Base-by-base conservation (phyloP, 1,284 basidiomycete species). In the Gomphus bonarii region DNA sequence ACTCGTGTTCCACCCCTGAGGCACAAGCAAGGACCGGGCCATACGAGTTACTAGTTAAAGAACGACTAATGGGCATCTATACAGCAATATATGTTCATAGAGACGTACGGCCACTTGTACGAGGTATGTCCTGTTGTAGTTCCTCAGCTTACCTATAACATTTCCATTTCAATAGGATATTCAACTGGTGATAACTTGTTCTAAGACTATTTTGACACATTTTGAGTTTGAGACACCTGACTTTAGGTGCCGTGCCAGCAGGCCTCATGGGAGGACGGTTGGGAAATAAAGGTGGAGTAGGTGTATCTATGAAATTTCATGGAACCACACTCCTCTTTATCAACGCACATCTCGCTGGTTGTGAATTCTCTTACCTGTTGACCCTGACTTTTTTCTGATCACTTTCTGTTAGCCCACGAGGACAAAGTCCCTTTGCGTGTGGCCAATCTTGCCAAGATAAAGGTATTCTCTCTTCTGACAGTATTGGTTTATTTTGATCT, bases 1-100 rank as follows among this genome's bases (percentile, higher is more conserved):
- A 63, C 65, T 28, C 63, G 63, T 53, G 66, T 65, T 1, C 74
- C 70, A 73, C 68, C 36, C 69, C 70, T 2, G 64, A 70, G 3
- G 77, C 71, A 59, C 74, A 76, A 31, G 67, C 65, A 11, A 70
- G 73, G 49, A 75, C 75, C 65, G 85, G 84, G 0, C 89, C 89
- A 4, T 95, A 95, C 65, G 77, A 87, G 64, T 73, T 92, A 12
- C 73, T 93, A 20, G 77, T 81, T 54, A 95, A 95, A 68, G 89
- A 94, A 63, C 77, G 91, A 12, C 77, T 95, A 73, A 89, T 94
- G 87, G 91, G 91, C 1, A 80, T 93, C 49, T 93, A 93, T 67
- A 71, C 88, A 31, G 79, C 85, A 2, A 68, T 90, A 3, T 90
- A 84, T 63, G 75, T 88, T 38, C 82, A 89, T 65, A 77, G 78